Conservation (phyloP, 2,329 filamentous ascomycete species). For the Alternaria postmessia region DNA sequence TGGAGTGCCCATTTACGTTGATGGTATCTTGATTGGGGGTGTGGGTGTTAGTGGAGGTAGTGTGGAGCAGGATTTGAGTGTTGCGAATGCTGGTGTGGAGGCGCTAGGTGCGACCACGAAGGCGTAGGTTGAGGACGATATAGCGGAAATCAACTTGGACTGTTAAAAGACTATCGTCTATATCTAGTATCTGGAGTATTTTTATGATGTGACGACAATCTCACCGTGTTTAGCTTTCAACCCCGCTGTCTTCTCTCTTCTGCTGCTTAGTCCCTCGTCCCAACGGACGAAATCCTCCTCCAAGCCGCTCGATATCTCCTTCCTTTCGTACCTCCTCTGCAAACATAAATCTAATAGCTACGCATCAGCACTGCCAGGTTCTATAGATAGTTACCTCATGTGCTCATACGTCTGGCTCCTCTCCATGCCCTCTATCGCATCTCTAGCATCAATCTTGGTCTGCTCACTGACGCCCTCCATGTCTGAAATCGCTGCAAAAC, state of each 20-base stretch:
- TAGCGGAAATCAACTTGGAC: no score
- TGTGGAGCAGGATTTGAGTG: conserved; percentile 36
- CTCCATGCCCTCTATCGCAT: conserved; percentile 41
- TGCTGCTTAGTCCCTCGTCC: neutral
- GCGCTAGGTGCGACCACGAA: conserved; percentile 25
- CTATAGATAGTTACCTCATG: neutral
- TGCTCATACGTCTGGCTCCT: conserved; percentile 33
- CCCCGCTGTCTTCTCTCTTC: no score
- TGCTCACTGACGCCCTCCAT: conserved; percentile 31
- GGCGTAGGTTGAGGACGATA: conserved; percentile 1
- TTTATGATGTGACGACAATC: neutral
- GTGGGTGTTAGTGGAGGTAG: conserved; percentile 42
- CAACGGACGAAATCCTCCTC: neutral
- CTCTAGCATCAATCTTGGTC: conserved; percentile 33
- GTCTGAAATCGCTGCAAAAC: conserved; percentile 35
- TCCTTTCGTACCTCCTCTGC: neutral
- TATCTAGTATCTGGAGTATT: neutral
- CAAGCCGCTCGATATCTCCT: neutral
- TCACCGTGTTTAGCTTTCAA: neutral
- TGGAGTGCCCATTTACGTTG: conserved; percentile 36
- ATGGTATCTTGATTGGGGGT: conserved; percentile 37
- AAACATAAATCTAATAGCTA: neutral
- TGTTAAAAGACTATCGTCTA: neutral
- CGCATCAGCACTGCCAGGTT: neutral
- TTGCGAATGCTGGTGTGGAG: conserved; percentile 29